Percentiles rank a stretch among this genome's conserved stretches.
phyloP scores from a whole-genome alignment of 148 eudicot genomes.

The Rhododendron ovatum region DNA sequence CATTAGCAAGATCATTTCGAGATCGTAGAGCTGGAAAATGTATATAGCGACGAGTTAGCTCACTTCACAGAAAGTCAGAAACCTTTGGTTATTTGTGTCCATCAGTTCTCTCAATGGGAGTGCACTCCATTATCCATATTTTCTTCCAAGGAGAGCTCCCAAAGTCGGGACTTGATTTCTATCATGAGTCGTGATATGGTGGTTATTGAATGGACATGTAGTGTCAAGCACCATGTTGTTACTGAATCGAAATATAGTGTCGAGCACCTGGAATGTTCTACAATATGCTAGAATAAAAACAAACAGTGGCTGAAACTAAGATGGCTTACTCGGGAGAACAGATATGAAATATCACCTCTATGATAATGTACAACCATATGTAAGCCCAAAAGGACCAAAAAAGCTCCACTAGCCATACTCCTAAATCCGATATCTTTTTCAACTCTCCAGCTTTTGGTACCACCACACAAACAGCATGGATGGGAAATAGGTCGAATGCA shows the following conservation, averaged over 20 bases:
- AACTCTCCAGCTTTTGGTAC: conserved; percentile 92
- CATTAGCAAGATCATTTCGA: neutral
- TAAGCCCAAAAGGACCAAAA: conserved; percentile 99
- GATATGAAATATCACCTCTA: conserved; percentile 46
- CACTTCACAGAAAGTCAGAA: neutral
- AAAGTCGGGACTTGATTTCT: neutral
- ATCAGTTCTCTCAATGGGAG: neutral
- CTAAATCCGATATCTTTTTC: conserved; percentile 89
- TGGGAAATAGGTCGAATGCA: conserved; percentile 94
- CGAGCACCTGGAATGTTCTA: neutral
- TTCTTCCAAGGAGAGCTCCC: neutral
- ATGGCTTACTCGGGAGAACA: conserved; percentile 2
- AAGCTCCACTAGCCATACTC: conserved; percentile 93
- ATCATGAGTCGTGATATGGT: neutral
- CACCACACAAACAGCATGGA: conserved; percentile 93
- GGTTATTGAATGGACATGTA: neutral
- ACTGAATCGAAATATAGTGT: neutral
- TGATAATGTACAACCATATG: conserved; percentile 77
- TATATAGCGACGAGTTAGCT: neutral
- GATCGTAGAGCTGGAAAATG: neutral
- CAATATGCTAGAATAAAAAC: neutral
- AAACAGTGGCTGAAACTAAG: conserved; percentile 9
- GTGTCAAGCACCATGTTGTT: neutral
- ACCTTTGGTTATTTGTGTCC: neutral
- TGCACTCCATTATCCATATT: neutral